Evolutionary conservation across 1,139 yeast genomes (phyloP), one percentile per base, ranked within the genome.

Genomic region (Pneumocystis jirovecii): DNA sequence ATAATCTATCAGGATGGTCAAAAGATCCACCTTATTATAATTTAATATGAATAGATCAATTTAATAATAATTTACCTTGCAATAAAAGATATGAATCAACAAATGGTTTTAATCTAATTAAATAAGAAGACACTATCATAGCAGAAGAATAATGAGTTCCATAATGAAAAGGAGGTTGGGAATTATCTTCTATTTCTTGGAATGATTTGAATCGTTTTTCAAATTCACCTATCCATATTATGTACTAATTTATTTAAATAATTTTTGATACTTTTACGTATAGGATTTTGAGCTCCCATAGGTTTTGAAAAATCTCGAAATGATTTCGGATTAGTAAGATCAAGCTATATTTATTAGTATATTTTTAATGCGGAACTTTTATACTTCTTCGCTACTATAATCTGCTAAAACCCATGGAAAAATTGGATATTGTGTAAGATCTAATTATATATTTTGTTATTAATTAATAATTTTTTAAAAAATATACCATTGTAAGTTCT

Each of bases 141-240:
- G 96, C 95, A 0, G 95, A 87, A 0, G 96, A 88, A 73, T 89
- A 89, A 74, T 89, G 96, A 0, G 96, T 89, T 1, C 96, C 96
- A 72, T 89, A 89, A 73, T 89, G 96, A 74, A 89, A 89, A 0
- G 96, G 87, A 0, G 90, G 89, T 0, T 81, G 73, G 34, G 73
- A 71, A 42, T 80, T 78, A 65, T 83, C 85, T 0, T 76, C 76
- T 15, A 88, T 76, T 68, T 85, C 82, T 45, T 77, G 80, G 63
- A 86, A 73, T 0, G 95, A 90, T 50, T 85, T 85, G 70, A 79
- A 89, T 64, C 96, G 75, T 66, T 87, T 93, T 64, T 76, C 76
- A 70, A 89, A 89, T 70, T 84, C 83, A 0, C 72, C 57, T 50
- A 50, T 50, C 8, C 12, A 17, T 50, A 50, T 12, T 21, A n/a